These are phyloP conservation scores for Microdochium paspali DNA, from an alignment of 2,329 filamentous ascomycete genomes.

Conservation along the genomic window DNA sequence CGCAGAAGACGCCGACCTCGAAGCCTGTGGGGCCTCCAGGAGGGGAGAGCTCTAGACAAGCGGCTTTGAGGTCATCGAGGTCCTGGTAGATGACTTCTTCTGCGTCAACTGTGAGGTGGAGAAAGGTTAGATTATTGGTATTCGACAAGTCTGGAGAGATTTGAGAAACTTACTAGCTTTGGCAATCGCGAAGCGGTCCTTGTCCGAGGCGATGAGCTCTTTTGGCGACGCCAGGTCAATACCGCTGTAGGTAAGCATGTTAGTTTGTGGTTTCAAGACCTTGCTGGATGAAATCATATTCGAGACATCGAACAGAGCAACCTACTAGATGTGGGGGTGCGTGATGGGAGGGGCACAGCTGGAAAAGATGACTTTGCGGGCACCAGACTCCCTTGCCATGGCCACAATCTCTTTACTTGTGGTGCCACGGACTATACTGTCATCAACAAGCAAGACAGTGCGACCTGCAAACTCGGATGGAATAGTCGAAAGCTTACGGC, in stretches of 20 bases:
- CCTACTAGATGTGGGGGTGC: slow-evolving; percentile 73
- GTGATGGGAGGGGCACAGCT: slow-evolving; percentile 76
- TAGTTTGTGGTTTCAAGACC: neutral
- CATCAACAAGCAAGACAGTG: slow-evolving; percentile 77
- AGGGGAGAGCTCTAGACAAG: slow-evolving; percentile 65
- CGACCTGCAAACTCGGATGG: slow-evolving; percentile 73
- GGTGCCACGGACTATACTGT: slow-evolving; percentile 81
- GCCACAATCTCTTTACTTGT: slow-evolving; percentile 70
- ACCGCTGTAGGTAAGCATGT: neutral
- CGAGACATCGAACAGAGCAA: neutral
- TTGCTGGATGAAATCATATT: neutral
- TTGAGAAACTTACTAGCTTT: slow-evolving; percentile 18
- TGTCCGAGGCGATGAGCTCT: slow-evolving; percentile 63
- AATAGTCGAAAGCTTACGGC: slow-evolving; percentile 83
- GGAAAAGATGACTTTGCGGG: slow-evolving; percentile 73
- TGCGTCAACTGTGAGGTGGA: slow-evolving; percentile 35
- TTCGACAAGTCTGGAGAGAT: neutral
- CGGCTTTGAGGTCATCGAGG: slow-evolving; percentile 68
- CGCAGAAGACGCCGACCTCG: slow-evolving; percentile 87
- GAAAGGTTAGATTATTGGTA: slow-evolving; percentile 14
- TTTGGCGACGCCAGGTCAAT: slow-evolving; percentile 65
- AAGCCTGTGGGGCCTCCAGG: slow-evolving; percentile 53
- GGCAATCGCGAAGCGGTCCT: slow-evolving; percentile 47
- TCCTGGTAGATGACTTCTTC: slow-evolving; percentile 60
- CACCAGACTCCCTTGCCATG: slow-evolving; percentile 80